Conservation (phyloP, 2,329 filamentous ascomycete species). For the Penicillium freii region DNA sequence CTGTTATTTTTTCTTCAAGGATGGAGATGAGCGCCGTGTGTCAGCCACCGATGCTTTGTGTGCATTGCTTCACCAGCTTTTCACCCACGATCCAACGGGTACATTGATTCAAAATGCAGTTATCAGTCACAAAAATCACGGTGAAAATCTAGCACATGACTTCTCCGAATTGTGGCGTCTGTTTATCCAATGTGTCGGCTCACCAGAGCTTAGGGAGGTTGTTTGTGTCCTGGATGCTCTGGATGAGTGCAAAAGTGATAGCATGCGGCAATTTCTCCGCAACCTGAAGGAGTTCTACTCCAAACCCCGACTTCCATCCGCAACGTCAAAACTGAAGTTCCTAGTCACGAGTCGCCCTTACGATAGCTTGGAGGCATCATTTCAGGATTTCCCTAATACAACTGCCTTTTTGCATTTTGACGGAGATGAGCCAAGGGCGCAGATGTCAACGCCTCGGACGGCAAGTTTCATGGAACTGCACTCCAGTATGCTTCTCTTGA, state of each 20-base stretch:
- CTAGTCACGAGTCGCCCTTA: not conserved
- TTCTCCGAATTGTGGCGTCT: not conserved
- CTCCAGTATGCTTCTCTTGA: too few species aligned
- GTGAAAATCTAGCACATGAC: not conserved
- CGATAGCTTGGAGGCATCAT: not conserved
- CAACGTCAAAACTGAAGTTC: not conserved
- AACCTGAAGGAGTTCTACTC: not conserved
- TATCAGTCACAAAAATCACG: not conserved
- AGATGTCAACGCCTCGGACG: not conserved
- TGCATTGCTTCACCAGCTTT: not conserved
- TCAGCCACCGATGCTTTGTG: not conserved
- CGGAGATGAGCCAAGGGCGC: not conserved
- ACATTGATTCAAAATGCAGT: not conserved
- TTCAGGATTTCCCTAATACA: not conserved
- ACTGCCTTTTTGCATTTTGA: not conserved
- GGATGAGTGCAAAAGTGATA: not conserved
- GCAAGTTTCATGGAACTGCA: too few species aligned
- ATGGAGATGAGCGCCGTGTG: not conserved
- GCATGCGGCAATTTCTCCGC: not conserved
- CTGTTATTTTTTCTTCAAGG: not conserved
- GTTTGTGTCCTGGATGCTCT: not conserved
- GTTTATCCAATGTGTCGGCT: not conserved
- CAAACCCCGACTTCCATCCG: not conserved
- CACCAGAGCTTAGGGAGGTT: not conserved
- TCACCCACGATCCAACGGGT: not conserved